These are phyloP conservation scores for Venturia pyrina DNA, from an alignment of 2,329 filamentous ascomycete species.

Conservation along the genomic window DNA sequence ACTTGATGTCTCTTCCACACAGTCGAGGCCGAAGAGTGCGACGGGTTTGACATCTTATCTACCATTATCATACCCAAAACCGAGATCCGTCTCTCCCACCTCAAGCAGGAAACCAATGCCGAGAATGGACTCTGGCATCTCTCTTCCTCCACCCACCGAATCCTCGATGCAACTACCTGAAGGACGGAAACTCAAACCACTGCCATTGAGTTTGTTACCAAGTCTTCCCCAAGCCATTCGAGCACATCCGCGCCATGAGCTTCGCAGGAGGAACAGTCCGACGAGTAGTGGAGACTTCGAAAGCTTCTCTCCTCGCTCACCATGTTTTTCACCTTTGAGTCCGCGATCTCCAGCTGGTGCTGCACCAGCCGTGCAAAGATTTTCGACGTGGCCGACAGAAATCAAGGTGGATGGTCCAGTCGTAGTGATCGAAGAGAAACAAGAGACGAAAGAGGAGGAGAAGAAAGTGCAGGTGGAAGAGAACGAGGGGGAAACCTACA, in stretches of 20 bases:
- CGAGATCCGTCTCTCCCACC: background rate
- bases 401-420: background rate
- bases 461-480: background rate
- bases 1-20: background rate
- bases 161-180: background rate
- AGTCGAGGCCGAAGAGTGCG: background rate
- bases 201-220: background rate
- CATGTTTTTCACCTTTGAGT: background rate
- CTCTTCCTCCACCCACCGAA: background rate
- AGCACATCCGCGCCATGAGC: background rate
- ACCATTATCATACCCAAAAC: background rate
- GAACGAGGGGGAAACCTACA: background rate
- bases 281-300: background rate
- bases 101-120: background rate
- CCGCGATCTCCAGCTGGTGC: background rate
- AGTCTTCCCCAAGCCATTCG: background rate
- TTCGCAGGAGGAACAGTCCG: background rate
- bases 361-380: background rate
- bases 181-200: background rate
- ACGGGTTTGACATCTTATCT: background rate
- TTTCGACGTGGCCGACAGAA: background rate
- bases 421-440: background rate
- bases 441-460: background rate
- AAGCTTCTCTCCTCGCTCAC: background rate
- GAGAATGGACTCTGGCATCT: background rate